Conservation (phyloP, 306 rosid genomes). For the Gillenia trifoliata region DNA sequence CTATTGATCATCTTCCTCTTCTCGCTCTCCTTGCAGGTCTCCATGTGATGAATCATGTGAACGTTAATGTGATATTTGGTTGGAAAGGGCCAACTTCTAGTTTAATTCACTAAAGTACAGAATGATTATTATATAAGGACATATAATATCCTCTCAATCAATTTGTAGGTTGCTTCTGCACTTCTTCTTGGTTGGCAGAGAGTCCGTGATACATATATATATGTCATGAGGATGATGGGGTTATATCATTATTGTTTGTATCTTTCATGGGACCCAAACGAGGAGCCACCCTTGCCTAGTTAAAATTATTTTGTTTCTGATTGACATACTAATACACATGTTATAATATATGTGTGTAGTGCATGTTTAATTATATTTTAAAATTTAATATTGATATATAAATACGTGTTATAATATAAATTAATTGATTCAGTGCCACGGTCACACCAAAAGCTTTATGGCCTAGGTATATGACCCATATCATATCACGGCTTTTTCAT, state of each 20-base stretch:
- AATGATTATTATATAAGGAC: not conserved
- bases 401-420: no score
- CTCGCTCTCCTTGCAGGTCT: not conserved
- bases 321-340: no score
- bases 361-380: no score
- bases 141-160: not conserved
- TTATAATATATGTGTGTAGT: no score
- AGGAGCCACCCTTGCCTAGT: not conserved
- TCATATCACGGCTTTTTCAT: no score
- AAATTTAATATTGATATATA: no score
- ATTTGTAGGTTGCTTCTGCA: not conserved
- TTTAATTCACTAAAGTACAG: not conserved
- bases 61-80: not conserved
- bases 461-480: no score
- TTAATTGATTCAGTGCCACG: no score
- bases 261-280: not conserved
- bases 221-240: not conserved
- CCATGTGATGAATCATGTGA: not conserved
- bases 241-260: not conserved
- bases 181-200: not conserved
- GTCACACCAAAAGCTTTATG: no score
- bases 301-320: no score
- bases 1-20: conserved; percentile 31
- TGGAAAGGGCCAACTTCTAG: not conserved
- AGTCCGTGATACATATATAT: not conserved